These are phyloP conservation scores for Xylaria sp. DNA, from an alignment of 2,329 filamentous ascomycete genomes.

Conservation along the genomic window DNA sequence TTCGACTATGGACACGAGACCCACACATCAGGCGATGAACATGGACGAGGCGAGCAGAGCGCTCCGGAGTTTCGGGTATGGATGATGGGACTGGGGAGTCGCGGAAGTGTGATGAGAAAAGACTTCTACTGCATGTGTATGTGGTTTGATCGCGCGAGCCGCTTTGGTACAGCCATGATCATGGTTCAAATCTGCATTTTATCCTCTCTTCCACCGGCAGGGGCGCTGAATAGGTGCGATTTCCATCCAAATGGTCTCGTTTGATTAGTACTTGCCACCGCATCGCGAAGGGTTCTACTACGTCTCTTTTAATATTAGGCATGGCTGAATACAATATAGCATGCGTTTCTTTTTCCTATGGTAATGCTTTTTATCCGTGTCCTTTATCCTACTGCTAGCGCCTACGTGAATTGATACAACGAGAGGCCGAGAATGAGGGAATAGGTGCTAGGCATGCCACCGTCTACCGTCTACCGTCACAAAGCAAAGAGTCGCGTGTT, in stretches of 20 bases:
- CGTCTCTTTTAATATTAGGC: slow-evolving; percentile 25
- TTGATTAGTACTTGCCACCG: slow-evolving; percentile 21
- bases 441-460: not conserved
- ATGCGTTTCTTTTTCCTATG: slow-evolving; percentile 13
- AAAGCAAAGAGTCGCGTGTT: not conserved
- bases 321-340: slow-evolving; percentile 23
- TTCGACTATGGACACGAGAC: slow-evolving; percentile 5
- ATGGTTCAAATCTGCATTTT: not conserved
- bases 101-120: slow-evolving; percentile 9
- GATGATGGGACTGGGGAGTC: slow-evolving; percentile 5
- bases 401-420: not conserved
- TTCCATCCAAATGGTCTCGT: slow-evolving; percentile 24
- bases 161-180: slow-evolving; percentile 1
- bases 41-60: not conserved
- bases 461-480: too few relatives aligned
- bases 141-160: slow-evolving; percentile 6
- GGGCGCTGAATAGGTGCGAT: slow-evolving; percentile 22
- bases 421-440: not conserved
- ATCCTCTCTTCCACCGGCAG: slow-evolving; percentile 5
- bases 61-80: slow-evolving; percentile 17
- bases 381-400: not conserved
- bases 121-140: slow-evolving; percentile 1
- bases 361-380: not conserved
- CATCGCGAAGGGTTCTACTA: slow-evolving; percentile 11
- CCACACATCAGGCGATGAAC: slow-evolving; percentile 1